These are phyloP conservation scores for Kodamaea laetipori DNA, from an alignment of 805 yeast genomes.

Conservation along the genomic window DNA sequence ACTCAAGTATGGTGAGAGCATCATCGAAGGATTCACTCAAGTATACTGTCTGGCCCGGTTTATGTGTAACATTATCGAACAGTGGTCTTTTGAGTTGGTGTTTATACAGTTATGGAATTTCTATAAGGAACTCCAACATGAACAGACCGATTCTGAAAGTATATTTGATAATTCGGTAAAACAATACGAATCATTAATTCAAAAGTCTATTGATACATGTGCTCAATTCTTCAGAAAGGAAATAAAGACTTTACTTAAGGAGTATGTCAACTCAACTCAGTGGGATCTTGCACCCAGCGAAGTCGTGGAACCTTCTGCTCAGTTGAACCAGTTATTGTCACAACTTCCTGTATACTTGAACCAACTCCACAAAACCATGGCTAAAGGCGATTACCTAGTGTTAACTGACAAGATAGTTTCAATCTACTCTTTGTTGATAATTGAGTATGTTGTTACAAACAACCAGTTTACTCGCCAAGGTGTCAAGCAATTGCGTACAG, in stretches of 20 bases:
- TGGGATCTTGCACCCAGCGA: conserved; percentile 29
- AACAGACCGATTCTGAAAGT: conserved; percentile 23
- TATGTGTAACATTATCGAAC: conserved; percentile 30
- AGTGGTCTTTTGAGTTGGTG: conserved; percentile 42
- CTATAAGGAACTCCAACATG: conserved; percentile 24
- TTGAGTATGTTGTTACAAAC: conserved; percentile 43
- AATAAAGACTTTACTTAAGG: conserved; percentile 32
- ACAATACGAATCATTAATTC: conserved; percentile 25
- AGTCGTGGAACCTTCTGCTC: conserved; percentile 20
- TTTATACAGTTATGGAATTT: conserved; percentile 44
- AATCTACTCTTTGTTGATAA: conserved; percentile 28
- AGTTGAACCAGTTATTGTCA: conserved; percentile 25
- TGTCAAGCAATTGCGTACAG: conserved; percentile 33
- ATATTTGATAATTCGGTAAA: conserved; percentile 32
- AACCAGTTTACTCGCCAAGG: conserved; percentile 38
- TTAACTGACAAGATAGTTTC: conserved; percentile 31
- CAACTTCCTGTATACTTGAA: conserved; percentile 30
- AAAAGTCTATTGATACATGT: conserved; percentile 23
- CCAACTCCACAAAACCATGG: conserved; percentile 24
- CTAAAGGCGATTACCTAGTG: conserved; percentile 33
- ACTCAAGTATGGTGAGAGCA: conserved; percentile 16
- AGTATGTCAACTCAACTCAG: conserved; percentile 37
- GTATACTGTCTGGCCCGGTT: conserved; percentile 39
- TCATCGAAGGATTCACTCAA: conserved; percentile 32
- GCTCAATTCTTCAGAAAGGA: conserved; percentile 37